Evolutionary conservation across 2,329 filamentous ascomycete species (phyloP).

Genomic region (Cryphonectria japonica): DNA sequence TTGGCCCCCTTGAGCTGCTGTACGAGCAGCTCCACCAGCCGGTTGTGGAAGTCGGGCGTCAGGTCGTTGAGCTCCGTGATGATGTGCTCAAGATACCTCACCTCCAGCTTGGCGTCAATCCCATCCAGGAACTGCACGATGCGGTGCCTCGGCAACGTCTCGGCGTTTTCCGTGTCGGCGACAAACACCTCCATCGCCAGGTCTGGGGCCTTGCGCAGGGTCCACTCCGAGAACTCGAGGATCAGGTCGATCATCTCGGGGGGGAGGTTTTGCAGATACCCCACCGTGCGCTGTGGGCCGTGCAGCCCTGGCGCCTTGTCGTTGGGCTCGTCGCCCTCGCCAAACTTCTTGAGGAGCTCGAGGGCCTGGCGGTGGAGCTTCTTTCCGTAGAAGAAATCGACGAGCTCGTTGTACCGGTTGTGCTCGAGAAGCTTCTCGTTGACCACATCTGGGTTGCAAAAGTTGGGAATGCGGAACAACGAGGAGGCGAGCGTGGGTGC

Average conservation of each 20-base stretch:
- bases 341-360: slow-evolving; percentile 80
- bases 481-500: slow-evolving; percentile 83
- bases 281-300: slow-evolving; percentile 82
- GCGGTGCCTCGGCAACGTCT: slow-evolving; percentile 77
- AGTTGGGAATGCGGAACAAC: slow-evolving; percentile 94
- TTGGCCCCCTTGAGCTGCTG: slow-evolving; percentile 57
- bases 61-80: slow-evolving; percentile 84
- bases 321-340: slow-evolving; percentile 58
- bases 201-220: slow-evolving; percentile 70
- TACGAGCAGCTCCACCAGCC: slow-evolving; percentile 70
- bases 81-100: slow-evolving; percentile 87
- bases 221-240: slow-evolving; percentile 90
- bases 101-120: slow-evolving; percentile 73
- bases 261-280: slow-evolving; percentile 86
- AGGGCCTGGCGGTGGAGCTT: slow-evolving; percentile 87
- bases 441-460: slow-evolving; percentile 94
- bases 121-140: slow-evolving; percentile 75
- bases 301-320: slow-evolving; percentile 63
- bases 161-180: slow-evolving; percentile 92
- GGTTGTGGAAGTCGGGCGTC: slow-evolving; percentile 86
- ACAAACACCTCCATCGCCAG: slow-evolving; percentile 92
- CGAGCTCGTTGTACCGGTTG: slow-evolving; percentile 86
- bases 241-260: slow-evolving; percentile 89
- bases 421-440: slow-evolving; percentile 90
- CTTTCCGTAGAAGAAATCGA: slow-evolving; percentile 98